phyloP scores from a whole-genome alignment of 495 filamentous ascomycete species.

The Aspergillus carlsbadensis region DNA sequence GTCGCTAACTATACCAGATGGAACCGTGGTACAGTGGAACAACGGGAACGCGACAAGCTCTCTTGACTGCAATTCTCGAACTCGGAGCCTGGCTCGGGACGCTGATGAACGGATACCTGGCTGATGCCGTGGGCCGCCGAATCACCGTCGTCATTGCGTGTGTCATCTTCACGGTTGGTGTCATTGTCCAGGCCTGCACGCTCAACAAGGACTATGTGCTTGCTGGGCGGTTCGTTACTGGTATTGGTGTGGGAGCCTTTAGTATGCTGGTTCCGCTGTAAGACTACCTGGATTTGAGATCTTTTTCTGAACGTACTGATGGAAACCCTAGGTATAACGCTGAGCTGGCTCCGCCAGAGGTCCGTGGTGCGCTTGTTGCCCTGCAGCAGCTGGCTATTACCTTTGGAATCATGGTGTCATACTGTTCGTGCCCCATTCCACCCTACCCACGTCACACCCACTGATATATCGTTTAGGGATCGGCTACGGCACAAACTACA shows the following conservation, averaged over 20 bases:
- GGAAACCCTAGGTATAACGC: background rate
- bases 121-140: background rate
- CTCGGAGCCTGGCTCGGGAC: slow-evolving; percentile 77
- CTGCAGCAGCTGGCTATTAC: slow-evolving; percentile 6
- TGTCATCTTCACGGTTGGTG: slow-evolving; percentile 66
- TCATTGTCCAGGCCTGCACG: slow-evolving; percentile 54
- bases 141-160: slow-evolving; percentile 24
- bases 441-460: background rate
- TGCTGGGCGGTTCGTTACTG: slow-evolving; percentile 71
- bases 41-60: background rate
- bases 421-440: slow-evolving; percentile 9
- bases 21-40: slow-evolving; percentile 1
- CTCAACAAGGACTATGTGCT: slow-evolving; percentile 52
- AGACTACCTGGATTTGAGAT: background rate
- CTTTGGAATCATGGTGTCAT: slow-evolving; percentile 7
- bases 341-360: slow-evolving; percentile 8
- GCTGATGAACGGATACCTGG: slow-evolving; percentile 64
- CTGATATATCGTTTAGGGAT: slow-evolving; percentile 17
- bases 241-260: slow-evolving; percentile 31
- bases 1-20: background rate
- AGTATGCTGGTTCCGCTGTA: background rate
- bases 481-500: slow-evolving; percentile 46
- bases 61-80: slow-evolving; percentile 61
- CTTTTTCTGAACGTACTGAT: too few relatives aligned
- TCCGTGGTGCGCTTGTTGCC: background rate